Evolutionary conservation across 148 eudicot species (phyloP).

Genomic region (Fagopyrum homotropicum): DNA sequence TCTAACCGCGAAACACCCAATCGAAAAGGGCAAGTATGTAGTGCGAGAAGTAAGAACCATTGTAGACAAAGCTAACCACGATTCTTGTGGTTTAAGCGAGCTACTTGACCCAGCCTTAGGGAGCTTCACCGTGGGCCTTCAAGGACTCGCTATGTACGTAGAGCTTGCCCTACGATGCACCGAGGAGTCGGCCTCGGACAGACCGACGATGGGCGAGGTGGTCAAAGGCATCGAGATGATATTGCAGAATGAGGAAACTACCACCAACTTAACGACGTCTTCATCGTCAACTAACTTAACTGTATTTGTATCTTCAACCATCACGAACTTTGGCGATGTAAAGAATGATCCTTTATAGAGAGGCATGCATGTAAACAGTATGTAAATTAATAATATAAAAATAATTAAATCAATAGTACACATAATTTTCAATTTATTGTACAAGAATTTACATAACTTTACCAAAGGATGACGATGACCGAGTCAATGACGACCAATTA

Average conservation of each 20-base stretch:
- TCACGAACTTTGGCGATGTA: slow-evolving; percentile 49
- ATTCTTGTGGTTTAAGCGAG: slow-evolving; percentile 40
- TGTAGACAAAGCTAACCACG: slow-evolving; percentile 43
- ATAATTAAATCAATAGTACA: no score
- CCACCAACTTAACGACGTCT: slow-evolving; percentile 50
- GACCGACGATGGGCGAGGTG: slow-evolving; percentile 71
- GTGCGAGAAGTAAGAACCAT: slow-evolving; percentile 55
- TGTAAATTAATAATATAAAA: no score
- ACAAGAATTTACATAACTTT: no score
- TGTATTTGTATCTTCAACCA: background rate
- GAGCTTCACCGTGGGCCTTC: slow-evolving; percentile 25
- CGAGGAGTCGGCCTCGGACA: slow-evolving; percentile 36
- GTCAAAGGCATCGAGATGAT: slow-evolving; percentile 13
- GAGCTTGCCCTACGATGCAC: slow-evolving; percentile 58
- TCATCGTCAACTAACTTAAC: slow-evolving; percentile 34
- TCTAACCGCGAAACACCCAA: slow-evolving; percentile 66
- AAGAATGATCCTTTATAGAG: no score
- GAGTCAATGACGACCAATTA: no score
- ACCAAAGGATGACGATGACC: no score
- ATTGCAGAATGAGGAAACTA: no score
- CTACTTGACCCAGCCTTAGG: slow-evolving; percentile 57
- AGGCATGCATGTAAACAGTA: no score
- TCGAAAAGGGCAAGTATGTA: slow-evolving; percentile 80
- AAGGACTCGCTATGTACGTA: slow-evolving; percentile 34
- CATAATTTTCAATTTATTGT: no score